phyloP scores from a whole-genome alignment of 352 stramenopile species.

The Lagenidium sp. region DNA sequence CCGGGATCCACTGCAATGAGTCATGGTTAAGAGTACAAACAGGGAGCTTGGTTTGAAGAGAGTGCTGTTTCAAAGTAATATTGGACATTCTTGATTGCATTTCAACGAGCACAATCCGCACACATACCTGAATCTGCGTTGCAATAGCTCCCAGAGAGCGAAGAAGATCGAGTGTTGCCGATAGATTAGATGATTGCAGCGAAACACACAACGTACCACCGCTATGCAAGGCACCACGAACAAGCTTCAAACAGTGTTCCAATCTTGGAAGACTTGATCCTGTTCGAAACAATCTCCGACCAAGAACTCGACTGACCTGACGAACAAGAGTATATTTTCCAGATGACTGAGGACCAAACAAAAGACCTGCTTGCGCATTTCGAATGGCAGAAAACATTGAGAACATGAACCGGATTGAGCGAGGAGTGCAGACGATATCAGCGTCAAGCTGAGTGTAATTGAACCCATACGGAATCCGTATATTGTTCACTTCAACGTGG shows the following conservation, averaged over 20 bases:
- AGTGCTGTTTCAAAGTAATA: too few relatives aligned
- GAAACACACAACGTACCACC: conserved; percentile 14
- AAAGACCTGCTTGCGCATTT: conserved; percentile 13
- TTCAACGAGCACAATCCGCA: neutral
- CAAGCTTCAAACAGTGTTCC: conserved; percentile 20
- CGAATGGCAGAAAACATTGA: conserved; percentile 36
- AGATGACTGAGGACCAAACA: neutral
- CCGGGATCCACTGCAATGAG: conserved; percentile 10
- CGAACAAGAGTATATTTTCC: conserved; percentile 30
- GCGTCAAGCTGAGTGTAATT: conserved; percentile 30
- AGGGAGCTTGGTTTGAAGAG: conserved; percentile 6
- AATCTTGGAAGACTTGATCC: neutral
- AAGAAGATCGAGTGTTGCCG: conserved; percentile 5
- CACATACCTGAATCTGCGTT: conserved; percentile 13
- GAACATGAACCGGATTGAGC: conserved; percentile 40
- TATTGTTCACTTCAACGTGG: conserved; percentile 36
- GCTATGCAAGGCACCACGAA: conserved; percentile 22
- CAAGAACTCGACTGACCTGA: conserved; percentile 35
- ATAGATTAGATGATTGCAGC: conserved; percentile 1
- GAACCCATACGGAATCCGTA: conserved; percentile 54
- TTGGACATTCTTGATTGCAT: too few relatives aligned
- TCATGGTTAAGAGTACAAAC: conserved; percentile 10
- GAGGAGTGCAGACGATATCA: conserved; percentile 28
- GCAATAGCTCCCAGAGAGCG: conserved; percentile 1
- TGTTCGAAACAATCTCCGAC: conserved; percentile 28